Conservation (phyloP, 805 yeast genomes). For the Starmera amethionina region DNA sequence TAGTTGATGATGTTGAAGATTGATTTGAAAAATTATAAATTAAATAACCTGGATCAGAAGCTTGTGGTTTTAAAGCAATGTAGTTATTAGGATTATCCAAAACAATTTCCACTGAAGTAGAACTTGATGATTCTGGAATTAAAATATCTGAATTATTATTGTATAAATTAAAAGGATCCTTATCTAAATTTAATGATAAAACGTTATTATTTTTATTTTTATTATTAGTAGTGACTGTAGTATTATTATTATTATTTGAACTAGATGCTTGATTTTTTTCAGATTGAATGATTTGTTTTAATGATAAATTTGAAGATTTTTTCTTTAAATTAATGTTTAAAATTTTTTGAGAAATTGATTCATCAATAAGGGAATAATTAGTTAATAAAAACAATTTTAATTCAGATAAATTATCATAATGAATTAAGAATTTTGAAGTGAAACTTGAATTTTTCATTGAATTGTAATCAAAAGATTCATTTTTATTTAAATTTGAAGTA, state of each 20-base stretch:
- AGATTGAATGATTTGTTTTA: constrained; percentile 10
- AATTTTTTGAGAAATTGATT: constrained; percentile 10
- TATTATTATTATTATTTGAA: background rate
- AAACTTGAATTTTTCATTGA: constrained; percentile 25
- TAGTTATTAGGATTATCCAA: constrained; percentile 28
- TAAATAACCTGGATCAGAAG: constrained; percentile 28
- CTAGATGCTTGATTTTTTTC: background rate
- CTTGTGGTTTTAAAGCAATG: constrained; percentile 21
- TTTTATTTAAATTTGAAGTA: constrained; percentile 7
- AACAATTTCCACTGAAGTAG: background rate
- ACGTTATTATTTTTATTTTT: too few relatives aligned
- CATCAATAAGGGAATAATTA: constrained; percentile 22
- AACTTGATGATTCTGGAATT: too few relatives aligned
- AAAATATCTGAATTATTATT: too few relatives aligned
- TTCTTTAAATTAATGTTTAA: constrained; percentile 10
- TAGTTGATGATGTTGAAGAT: background rate
- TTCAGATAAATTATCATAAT: constrained; percentile 48
- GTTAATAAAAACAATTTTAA: constrained; percentile 36
- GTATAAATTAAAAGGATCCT: too few relatives aligned
- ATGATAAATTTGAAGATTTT: constrained; percentile 14
- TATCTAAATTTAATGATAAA: too few relatives aligned
- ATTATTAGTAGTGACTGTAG: too few relatives aligned
- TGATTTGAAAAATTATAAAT: constrained; percentile 5
- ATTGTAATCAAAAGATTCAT: constrained; percentile 26
- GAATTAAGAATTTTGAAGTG: constrained; percentile 42